These are phyloP conservation scores for Sanghuangporus baumii DNA, from an alignment of 1,284 basidiomycete genomes.

Conservation along the genomic window DNA sequence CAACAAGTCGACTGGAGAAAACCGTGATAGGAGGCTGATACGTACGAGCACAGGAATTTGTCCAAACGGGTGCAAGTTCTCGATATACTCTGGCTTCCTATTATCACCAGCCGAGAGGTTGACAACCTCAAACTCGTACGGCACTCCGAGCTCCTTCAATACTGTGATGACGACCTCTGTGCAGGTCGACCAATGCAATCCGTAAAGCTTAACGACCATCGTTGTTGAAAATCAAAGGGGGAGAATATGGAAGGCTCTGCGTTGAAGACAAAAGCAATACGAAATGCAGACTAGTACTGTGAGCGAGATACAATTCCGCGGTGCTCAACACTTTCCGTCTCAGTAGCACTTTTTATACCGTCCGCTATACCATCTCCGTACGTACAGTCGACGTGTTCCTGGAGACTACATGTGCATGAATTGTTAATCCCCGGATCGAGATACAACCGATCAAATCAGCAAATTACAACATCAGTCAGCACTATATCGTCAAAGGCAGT, in stretches of 20 bases:
- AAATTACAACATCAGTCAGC: no score
- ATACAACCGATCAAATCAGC: no score
- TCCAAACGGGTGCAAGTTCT: constrained; percentile 55
- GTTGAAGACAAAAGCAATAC: neutral
- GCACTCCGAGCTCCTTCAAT: constrained; percentile 17
- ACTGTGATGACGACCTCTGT: constrained; percentile 15
- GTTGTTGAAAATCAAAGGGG: neutral
- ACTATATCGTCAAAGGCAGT: no score
- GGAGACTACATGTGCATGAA: neutral
- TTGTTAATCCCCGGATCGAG: no score
- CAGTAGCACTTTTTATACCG: neutral
- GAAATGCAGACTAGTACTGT: no score
- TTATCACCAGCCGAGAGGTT: constrained; percentile 31
- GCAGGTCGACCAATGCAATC: constrained; percentile 19
- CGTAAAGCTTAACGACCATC: constrained; percentile 19
- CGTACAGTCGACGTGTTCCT: neutral
- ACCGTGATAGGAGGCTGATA: neutral
- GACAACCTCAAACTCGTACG: constrained; percentile 20
- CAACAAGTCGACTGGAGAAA: neutral
- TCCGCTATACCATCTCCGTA: neutral
- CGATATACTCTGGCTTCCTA: constrained; percentile 38
- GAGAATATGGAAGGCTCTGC: neutral
- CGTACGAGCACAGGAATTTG: constrained; percentile 44
- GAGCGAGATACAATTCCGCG: neutral
- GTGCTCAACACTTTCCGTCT: neutral